Conservation (phyloP, 352 stramenopile genomes). For the Plasmopara muralis region DNA sequence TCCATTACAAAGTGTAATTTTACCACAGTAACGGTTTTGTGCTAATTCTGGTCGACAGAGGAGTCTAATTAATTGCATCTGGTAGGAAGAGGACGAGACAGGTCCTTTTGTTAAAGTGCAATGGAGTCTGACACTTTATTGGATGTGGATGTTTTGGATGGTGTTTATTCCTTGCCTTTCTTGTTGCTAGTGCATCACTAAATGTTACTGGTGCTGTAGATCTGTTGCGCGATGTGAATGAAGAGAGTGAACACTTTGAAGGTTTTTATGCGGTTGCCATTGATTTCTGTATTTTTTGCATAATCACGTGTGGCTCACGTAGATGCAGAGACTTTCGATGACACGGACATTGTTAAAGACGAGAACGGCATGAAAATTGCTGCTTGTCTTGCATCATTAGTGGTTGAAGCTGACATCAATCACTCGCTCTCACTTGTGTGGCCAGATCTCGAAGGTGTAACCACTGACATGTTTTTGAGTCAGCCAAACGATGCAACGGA, state of each 20-base stretch:
- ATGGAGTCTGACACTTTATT: constrained; percentile 17
- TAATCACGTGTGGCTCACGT: no score
- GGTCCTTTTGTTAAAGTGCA: background rate
- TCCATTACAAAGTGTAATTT: background rate
- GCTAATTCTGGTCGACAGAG: background rate
- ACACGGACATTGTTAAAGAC: constrained; percentile 12
- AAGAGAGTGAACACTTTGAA: constrained; percentile 20
- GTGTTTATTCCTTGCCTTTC: constrained; percentile 2
- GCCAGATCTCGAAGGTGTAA: constrained; percentile 11
- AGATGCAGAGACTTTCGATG: constrained; percentile 10
- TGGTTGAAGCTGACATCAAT: background rate
- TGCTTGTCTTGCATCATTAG: no score
- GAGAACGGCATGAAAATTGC: constrained; percentile 4
- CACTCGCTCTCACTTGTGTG: background rate
- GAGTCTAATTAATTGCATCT: background rate
- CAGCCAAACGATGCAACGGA: constrained; percentile 29
- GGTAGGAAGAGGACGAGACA: background rate
- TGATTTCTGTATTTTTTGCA: background rate
- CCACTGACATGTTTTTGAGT: constrained; percentile 29
- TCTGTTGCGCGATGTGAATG: constrained; percentile 20
- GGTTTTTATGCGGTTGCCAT: constrained; percentile 3
- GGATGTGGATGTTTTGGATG: constrained; percentile 30
- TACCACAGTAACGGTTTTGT: background rate
- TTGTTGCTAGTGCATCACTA: background rate
- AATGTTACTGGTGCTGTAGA: constrained; percentile 15